phyloP scores from a whole-genome alignment of 1,284 basidiomycete genomes.

The Trichosporon ovoides region DNA sequence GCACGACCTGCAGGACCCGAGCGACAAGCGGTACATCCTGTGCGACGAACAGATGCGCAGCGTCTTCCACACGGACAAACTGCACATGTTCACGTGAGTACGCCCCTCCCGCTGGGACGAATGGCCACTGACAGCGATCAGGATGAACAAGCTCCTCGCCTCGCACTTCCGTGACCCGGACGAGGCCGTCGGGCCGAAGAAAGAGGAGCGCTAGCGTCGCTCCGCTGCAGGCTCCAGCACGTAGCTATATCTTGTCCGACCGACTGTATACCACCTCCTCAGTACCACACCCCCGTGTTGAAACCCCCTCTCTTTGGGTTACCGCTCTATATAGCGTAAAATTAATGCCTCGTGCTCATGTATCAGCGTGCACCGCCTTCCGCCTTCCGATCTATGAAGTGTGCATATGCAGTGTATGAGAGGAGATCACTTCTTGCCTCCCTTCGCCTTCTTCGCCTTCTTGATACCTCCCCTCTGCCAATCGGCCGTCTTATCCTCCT shows the following conservation, averaged over 20 bases:
- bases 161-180: conserved; percentile 41
- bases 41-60: conserved; percentile 51
- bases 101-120: neutral
- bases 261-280: neutral
- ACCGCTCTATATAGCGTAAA: neutral
- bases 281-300: neutral
- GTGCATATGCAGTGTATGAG: conserved; percentile 14
- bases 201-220: neutral
- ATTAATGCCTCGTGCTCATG: neutral
- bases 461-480: conserved; percentile 24
- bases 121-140: conserved; percentile 14
- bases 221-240: no score
- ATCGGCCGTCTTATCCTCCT: conserved; percentile 40
- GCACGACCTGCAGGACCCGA: conserved; percentile 52
- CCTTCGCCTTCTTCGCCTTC: conserved; percentile 23
- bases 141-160: conserved; percentile 47
- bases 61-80: conserved; percentile 50
- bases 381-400: conserved; percentile 1
- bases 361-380: neutral
- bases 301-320: neutral
- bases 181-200: conserved; percentile 24
- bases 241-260: no score
- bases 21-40: conserved; percentile 51
- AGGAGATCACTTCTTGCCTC: conserved; percentile 29
- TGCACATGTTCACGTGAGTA: conserved; percentile 51